A percentile compares a stretch with the other conserved stretches of the same genome.
These are phyloP conservation scores for Phytophthora hybrid DNA, from an alignment of 352 stramenopile genomes.

Conservation along the genomic window DNA sequence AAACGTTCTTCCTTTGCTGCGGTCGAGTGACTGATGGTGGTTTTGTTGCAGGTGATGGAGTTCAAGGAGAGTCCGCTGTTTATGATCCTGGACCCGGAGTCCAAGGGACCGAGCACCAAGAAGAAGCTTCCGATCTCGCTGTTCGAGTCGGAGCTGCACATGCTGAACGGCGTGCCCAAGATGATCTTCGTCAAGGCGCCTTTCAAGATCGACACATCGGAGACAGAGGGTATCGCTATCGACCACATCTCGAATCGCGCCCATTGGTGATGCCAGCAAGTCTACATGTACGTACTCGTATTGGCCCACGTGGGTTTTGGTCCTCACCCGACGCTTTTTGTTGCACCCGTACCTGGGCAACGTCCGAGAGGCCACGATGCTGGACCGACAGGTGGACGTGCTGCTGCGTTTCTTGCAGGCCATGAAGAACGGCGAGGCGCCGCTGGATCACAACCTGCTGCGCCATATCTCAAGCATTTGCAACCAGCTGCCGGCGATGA, in stretches of 20 bases:
- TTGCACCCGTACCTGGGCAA: constrained; percentile 84
- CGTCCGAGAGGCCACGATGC: constrained; percentile 85
- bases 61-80: constrained; percentile 90
- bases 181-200: constrained; percentile 91
- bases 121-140: constrained; percentile 89
- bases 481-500: no score
- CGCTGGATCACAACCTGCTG: no score
- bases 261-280: constrained; percentile 69
- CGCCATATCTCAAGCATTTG: no score
- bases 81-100: constrained; percentile 74
- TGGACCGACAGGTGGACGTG: constrained; percentile 83
- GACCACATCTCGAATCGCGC: constrained; percentile 91
- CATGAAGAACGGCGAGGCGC: constrained; percentile 76
- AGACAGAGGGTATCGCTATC: constrained; percentile 88
- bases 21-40: not conserved
- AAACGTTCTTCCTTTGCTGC: not conserved
- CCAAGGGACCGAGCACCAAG: constrained; percentile 73
- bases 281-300: constrained; percentile 66
- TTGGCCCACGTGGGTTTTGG: not conserved
- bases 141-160: constrained; percentile 89
- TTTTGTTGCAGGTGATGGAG: constrained; percentile 73
- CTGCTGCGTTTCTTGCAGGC: constrained; percentile 77
- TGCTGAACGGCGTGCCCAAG: constrained; percentile 82
- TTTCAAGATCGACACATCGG: constrained; percentile 90
- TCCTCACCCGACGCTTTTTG: constrained; percentile 19